Percentiles rank a stretch among this genome's conserved stretches.
Evolutionary conservation across 2,329 filamentous ascomycete species (phyloP).

Genomic region (Hortaea werneckii): DNA sequence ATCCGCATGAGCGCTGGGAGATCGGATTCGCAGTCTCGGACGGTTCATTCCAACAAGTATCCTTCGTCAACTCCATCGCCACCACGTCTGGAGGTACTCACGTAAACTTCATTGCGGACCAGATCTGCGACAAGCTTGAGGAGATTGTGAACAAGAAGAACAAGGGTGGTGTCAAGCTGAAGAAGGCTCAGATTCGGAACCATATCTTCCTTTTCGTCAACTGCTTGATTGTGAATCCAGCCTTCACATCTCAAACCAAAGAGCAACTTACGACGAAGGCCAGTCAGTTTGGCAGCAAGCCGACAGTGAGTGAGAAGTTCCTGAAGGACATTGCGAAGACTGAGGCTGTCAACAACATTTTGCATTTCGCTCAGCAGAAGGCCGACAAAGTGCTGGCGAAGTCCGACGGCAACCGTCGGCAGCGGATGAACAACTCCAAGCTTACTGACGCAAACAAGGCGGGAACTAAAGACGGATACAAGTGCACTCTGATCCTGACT

Average conservation of each 20-base stretch:
- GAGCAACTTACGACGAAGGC: slow-evolving; percentile 91
- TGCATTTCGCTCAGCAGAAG: slow-evolving; percentile 89
- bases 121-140: slow-evolving; percentile 75
- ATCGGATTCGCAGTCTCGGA: slow-evolving; percentile 95
- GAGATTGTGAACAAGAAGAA: slow-evolving; percentile 85
- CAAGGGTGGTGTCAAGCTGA: slow-evolving; percentile 76
- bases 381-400: slow-evolving; percentile 93
- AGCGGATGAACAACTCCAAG: slow-evolving; percentile 93
- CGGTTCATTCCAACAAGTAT: slow-evolving; percentile 94
- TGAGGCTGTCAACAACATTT: slow-evolving; percentile 84
- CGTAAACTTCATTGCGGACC: slow-evolving; percentile 92
- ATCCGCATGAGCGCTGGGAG: slow-evolving; percentile 74
- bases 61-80: slow-evolving; percentile 96
- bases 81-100: slow-evolving; percentile 91
- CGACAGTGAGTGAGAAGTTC: slow-evolving; percentile 70
- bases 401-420: slow-evolving; percentile 80
- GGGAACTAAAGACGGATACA: slow-evolving; percentile 78
- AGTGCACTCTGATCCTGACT: slow-evolving; percentile 90
- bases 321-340: slow-evolving; percentile 81
- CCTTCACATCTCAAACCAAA: slow-evolving; percentile 96
- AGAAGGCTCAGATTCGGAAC: slow-evolving; percentile 83
- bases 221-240: slow-evolving; percentile 80
- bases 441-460: slow-evolving; percentile 96
- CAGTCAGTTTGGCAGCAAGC: slow-evolving; percentile 86
- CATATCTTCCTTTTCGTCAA: slow-evolving; percentile 99